Base-by-base conservation (phyloP, 805 yeast genomes). In the Candida takata region DNA sequence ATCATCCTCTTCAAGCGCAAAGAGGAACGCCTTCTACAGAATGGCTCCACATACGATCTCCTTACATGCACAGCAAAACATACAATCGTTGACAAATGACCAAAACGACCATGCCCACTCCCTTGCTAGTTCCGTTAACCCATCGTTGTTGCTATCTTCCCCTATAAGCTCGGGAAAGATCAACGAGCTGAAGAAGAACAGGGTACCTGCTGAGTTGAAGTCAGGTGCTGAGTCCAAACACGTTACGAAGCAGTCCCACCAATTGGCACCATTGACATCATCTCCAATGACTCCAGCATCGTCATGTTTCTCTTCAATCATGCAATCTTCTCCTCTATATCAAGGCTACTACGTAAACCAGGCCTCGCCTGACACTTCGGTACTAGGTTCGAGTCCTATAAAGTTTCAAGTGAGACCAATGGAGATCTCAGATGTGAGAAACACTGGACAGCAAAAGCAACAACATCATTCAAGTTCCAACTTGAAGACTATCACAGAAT, bases 261-360 rank as follows among this genome's bases (percentile, higher is more conserved):
- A 40, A 13, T n/a, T 37, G 16, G 29, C 44, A 1, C 29, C 41
- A 13, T n/a, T 37, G 16, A 29, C 44, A 1, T 51, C 52, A 11
- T 50, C 56, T 8, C 56, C 56, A 33, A 38, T 41, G 45, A 47
- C 58, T 6, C 57, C 57, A 31, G 39, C 37, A 24, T 45, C 54
- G 1, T 50, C 54, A 9, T 49, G 54, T 21, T 53, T 53, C 33
- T 52, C 58, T 6, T 51, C 57, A 15, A 51, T 52, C 17, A 48
- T 52, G 35, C 53, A 49, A 29, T 53, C 57, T 6, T 53, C 58
- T 4, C 58, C 58, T 3, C 35, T 53, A n/a, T 51, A 53, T 15
- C 54, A 51, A 21, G 54, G 55, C 2, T 53, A 49, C 35, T 53
- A 52, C 27, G 47, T 45, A 8, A 44, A 47, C 24, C 48, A 44